phyloP scores from a whole-genome alignment of 1,284 basidiomycete genomes.

The Chalciporus piperatoides region DNA sequence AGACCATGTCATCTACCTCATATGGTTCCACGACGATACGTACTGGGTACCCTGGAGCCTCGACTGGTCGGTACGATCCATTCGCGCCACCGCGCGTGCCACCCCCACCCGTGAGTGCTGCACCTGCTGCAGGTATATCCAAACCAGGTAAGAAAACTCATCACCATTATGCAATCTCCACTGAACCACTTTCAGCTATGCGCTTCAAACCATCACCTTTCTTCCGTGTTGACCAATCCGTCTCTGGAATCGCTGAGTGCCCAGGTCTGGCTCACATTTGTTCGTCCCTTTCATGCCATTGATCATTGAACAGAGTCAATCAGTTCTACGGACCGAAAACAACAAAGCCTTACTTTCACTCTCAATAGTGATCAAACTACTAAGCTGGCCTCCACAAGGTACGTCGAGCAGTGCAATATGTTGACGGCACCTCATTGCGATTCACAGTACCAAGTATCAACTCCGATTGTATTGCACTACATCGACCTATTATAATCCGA shows the following conservation, averaged over 20 bases:
- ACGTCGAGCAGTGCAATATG: conserved; percentile 9
- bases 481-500: conserved; percentile 69
- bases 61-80: conserved; percentile 53
- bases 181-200: conserved; percentile 45
- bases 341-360: conserved; percentile 56
- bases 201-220: conserved; percentile 81
- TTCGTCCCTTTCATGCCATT: conserved; percentile 10
- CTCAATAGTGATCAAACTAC: conserved; percentile 59
- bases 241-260: conserved; percentile 65
- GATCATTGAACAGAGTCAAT: conserved; percentile 62
- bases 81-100: conserved; percentile 56
- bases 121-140: conserved; percentile 29
- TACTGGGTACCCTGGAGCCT: conserved; percentile 20
- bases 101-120: conserved; percentile 35
- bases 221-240: conserved; percentile 60
- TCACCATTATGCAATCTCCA: neutral
- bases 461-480: conserved; percentile 92
- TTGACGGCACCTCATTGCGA: conserved; percentile 12
- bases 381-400: conserved; percentile 59
- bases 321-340: conserved; percentile 69
- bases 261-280: conserved; percentile 49
- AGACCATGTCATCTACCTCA: conserved; percentile 19
- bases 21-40: conserved; percentile 22
- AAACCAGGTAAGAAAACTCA: conserved; percentile 27
- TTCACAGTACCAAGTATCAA: conserved; percentile 63